These are phyloP conservation scores for Byssochlamys sp. DNA, from an alignment of 2,329 filamentous ascomycete species.

Conservation along the genomic window DNA sequence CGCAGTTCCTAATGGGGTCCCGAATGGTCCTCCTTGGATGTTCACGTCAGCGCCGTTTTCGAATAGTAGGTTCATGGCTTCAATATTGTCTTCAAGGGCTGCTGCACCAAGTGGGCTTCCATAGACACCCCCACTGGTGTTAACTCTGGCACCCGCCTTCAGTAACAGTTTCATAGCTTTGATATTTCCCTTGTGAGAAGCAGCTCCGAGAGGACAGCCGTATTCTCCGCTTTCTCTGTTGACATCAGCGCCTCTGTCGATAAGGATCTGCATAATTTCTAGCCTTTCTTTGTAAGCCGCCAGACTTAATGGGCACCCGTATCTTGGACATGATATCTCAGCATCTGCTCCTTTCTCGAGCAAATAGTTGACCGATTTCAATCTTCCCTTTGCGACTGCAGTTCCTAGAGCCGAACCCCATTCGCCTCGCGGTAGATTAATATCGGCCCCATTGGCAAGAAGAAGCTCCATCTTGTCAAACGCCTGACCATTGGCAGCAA, in stretches of 20 bases:
- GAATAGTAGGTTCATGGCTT: not conserved
- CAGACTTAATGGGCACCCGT: not conserved
- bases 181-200: not conserved
- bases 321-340: not conserved
- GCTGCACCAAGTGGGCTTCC: not conserved
- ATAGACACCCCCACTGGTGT: not conserved
- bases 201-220: not conserved
- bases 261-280: not conserved
- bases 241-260: not conserved
- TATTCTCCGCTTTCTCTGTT: not conserved
- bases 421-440: not conserved
- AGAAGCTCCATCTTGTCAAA: not conserved
- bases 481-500: not conserved
- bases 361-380: not conserved
- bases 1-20: not conserved
- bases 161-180: not conserved
- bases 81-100: not conserved
- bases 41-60: not conserved
- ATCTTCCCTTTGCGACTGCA: not conserved
- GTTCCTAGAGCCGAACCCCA: not conserved
- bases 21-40: not conserved
- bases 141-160: not conserved
- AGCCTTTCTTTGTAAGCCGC: not conserved
- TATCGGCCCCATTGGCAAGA: not conserved
- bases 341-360: not conserved